Evolutionary conservation across 768 basidiomycete species (phyloP).

Genomic region (Kwoniella newhampshirensis): DNA sequence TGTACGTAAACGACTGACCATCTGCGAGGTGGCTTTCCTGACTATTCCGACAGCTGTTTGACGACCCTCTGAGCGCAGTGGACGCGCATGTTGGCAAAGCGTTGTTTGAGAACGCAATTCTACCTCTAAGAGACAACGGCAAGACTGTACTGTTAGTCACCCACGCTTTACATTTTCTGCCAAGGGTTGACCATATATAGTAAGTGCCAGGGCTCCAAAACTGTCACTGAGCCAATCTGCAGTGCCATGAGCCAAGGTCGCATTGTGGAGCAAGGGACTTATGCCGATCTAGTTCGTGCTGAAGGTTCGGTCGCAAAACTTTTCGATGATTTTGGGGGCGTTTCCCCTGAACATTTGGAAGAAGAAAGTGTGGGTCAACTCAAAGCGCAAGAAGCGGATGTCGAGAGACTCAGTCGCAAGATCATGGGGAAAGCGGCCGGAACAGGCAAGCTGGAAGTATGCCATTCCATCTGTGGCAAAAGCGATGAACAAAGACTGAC

Average conservation of each 20-base stretch:
- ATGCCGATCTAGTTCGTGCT: conserved; percentile 58
- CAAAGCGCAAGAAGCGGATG: conserved; percentile 41
- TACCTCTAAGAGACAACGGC: conserved; percentile 57
- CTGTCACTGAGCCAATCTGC: neutral
- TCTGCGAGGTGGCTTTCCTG: conserved; percentile 23
- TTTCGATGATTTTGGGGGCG: conserved; percentile 65
- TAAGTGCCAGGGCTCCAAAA: conserved; percentile 11
- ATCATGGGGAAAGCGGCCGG: conserved; percentile 56
- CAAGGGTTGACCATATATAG: conserved; percentile 61
- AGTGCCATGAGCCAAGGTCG: conserved; percentile 56
- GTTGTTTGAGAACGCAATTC: conserved; percentile 67
- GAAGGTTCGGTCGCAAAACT: conserved; percentile 63
- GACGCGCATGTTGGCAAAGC: conserved; percentile 74
- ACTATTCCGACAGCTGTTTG: conserved; percentile 31
- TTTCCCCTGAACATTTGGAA: conserved; percentile 41
- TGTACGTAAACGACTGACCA: conserved; percentile 7
- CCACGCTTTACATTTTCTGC: conserved; percentile 62
- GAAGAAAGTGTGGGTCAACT: conserved; percentile 28
- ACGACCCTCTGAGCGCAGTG: conserved; percentile 54
- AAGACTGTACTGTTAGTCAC: conserved; percentile 63
- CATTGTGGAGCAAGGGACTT: conserved; percentile 61
- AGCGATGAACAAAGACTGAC: no score
- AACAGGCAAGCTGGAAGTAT: conserved; percentile 62
- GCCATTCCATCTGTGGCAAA: neutral
- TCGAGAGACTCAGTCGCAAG: conserved; percentile 49